phyloP scores from a whole-genome alignment of 768 basidiomycete species.

The Asterophora parasitica region DNA sequence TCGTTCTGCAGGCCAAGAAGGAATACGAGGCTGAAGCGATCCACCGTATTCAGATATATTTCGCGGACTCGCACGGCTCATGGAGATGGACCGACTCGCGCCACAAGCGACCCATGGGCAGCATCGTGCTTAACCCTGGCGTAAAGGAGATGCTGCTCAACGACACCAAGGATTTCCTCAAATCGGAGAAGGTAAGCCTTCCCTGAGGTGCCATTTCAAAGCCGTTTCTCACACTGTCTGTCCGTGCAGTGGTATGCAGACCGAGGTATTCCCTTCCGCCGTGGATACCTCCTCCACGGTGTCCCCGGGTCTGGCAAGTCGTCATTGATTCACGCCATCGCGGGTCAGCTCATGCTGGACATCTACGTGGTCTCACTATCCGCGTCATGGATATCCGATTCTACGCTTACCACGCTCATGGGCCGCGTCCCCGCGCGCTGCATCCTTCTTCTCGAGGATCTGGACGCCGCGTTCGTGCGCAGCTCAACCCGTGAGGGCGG shows the following conservation, averaged over 20 bases:
- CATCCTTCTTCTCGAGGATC: slow-evolving; percentile 85
- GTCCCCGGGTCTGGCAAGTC: slow-evolving; percentile 86
- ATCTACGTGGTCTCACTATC: slow-evolving; percentile 89
- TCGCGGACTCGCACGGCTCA: slow-evolving; percentile 81
- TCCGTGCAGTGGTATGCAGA: slow-evolving; percentile 78
- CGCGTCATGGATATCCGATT: slow-evolving; percentile 84
- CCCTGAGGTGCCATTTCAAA: too few relatives aligned
- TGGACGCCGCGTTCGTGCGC: slow-evolving; percentile 84
- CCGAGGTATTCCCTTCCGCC: slow-evolving; percentile 87
- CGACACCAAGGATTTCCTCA: slow-evolving; percentile 80
- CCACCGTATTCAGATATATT: slow-evolving; percentile 85
- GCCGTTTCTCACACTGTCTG: too few relatives aligned
- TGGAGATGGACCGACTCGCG: slow-evolving; percentile 88
- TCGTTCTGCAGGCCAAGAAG: slow-evolving; percentile 85
- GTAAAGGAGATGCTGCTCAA: slow-evolving; percentile 86
- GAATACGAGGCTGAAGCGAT: slow-evolving; percentile 86
- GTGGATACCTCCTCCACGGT: slow-evolving; percentile 81
- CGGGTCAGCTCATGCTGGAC: slow-evolving; percentile 85
- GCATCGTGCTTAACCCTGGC: slow-evolving; percentile 83
- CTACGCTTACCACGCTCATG: slow-evolving; percentile 81
- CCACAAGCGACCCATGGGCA: slow-evolving; percentile 84
- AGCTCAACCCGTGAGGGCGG: slow-evolving; percentile 63
- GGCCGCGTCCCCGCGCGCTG: slow-evolving; percentile 80
- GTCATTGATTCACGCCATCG: slow-evolving; percentile 81
- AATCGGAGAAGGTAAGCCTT: slow-evolving; percentile 64